These are phyloP conservation scores for Wickerhamiella kurtzmanii DNA, from an alignment of 805 yeast genomes.

Conservation along the genomic window DNA sequence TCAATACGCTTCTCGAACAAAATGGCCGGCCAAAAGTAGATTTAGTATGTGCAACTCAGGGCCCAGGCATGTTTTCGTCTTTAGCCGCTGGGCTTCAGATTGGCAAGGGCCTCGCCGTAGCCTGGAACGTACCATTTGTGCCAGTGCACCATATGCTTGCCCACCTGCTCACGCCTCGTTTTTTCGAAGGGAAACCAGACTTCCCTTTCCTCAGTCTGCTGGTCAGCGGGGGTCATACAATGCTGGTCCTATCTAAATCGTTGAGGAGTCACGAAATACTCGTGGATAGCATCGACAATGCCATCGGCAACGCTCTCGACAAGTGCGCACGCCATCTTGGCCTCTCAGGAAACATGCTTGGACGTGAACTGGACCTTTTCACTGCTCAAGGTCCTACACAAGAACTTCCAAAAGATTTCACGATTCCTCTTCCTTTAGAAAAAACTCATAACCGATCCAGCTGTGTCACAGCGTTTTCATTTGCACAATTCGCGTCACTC, in stretches of 20 bases:
- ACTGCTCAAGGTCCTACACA: constrained; percentile 26
- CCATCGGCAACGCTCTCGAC: constrained; percentile 87
- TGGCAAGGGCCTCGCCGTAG: constrained; percentile 74
- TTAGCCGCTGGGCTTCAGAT: constrained; percentile 68
- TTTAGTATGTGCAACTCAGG: constrained; percentile 77
- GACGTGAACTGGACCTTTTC: constrained; percentile 60
- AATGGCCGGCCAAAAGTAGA: constrained; percentile 32
- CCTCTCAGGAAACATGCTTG: constrained; percentile 68
- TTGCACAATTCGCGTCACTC: constrained; percentile 59
- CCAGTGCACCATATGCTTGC: constrained; percentile 98
- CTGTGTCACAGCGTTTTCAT: constrained; percentile 46
- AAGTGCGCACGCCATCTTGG: constrained; percentile 85
- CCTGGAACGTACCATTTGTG: constrained; percentile 61
- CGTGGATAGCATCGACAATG: constrained; percentile 69
- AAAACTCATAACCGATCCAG: constrained; percentile 34
- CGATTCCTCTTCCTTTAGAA: constrained; percentile 40
- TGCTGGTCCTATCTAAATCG: constrained; percentile 56
- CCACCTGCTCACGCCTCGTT: constrained; percentile 59
- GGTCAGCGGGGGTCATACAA: constrained; percentile 91
- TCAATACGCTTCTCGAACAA: constrained; percentile 31
- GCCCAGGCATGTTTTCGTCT: constrained; percentile 94
- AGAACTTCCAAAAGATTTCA: constrained; percentile 12
- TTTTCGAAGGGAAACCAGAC: constrained; percentile 45
- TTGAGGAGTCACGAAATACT: constrained; percentile 56
- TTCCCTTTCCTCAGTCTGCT: constrained; percentile 62